Conservation (phyloP, 139 green algal species). For the Tetradesmus lagerheimii region DNA sequence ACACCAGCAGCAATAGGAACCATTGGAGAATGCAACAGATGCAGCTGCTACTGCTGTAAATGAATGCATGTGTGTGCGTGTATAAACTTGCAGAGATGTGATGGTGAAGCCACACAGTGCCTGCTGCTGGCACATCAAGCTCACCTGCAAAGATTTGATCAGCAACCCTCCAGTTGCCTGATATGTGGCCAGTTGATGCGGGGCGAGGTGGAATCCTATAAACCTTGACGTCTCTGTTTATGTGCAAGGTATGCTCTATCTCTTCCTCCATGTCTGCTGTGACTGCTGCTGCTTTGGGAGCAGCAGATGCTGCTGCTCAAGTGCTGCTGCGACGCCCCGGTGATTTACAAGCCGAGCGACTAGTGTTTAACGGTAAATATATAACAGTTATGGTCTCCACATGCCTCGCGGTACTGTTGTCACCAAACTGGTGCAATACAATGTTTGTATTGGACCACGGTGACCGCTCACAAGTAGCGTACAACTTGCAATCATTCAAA, state of each 20-base stretch:
- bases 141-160: slow-evolving; percentile 73
- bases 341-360: too few species aligned
- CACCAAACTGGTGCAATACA: neutral
- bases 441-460: too few species aligned
- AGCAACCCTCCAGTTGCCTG: slow-evolving; percentile 43
- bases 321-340: neutral
- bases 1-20: neutral
- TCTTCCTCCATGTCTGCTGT: slow-evolving; percentile 6
- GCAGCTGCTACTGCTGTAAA: neutral
- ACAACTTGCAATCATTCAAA: too few species aligned
- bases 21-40: neutral
- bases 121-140: neutral
- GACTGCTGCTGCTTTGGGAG: neutral
- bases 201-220: slow-evolving; percentile 44
- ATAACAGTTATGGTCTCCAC: too few species aligned
- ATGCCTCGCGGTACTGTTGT: too few species aligned
- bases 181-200: slow-evolving; percentile 11
- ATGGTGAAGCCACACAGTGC: neutral
- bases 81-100: too few species aligned
- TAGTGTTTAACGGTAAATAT: too few species aligned
- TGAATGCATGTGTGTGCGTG: too few species aligned
- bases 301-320: neutral
- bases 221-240: slow-evolving; percentile 38
- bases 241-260: slow-evolving; percentile 35
- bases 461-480: neutral